These are phyloP conservation scores for Styphnolobium japonicum DNA, from an alignment of 306 rosid genomes.

Conservation along the genomic window DNA sequence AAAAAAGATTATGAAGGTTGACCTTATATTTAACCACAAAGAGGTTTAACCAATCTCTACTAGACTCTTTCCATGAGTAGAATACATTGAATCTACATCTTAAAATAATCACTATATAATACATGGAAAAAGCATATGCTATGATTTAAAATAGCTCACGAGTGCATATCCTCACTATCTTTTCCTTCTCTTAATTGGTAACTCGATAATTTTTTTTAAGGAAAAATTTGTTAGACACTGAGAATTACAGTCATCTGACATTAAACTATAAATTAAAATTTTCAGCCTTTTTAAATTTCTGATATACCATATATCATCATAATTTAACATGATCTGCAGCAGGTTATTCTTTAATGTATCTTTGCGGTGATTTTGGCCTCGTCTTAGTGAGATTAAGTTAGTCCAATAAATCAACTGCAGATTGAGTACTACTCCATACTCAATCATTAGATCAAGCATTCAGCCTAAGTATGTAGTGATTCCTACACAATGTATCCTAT, in stretches of 20 bases:
- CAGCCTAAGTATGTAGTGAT: background rate
- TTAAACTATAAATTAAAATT: background rate
- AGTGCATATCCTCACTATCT: background rate
- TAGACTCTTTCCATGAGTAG: background rate
- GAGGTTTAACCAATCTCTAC: background rate
- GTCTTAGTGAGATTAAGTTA: background rate
- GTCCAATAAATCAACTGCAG: background rate
- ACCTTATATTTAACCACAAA: background rate
- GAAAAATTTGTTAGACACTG: background rate
- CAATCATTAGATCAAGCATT: slow-evolving; percentile 6
- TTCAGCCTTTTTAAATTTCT: background rate
- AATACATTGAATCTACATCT: background rate
- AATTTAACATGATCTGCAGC: background rate
- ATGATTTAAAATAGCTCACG: background rate
- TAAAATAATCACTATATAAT: background rate
- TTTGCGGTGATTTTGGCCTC: background rate
- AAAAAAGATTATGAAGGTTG: background rate
- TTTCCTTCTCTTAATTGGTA: slow-evolving; percentile 2
- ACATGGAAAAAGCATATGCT: background rate
- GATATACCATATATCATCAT: background rate
- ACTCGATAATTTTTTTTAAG: background rate
- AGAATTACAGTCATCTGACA: background rate
- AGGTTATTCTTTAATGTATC: background rate
- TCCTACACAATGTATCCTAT: background rate
- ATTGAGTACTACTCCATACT: background rate